A percentile compares a stretch with the other conserved stretches of the same genome.
phyloP scores from a whole-genome alignment of 163 green algal species.

The Scenedesmus sp. region DNA sequence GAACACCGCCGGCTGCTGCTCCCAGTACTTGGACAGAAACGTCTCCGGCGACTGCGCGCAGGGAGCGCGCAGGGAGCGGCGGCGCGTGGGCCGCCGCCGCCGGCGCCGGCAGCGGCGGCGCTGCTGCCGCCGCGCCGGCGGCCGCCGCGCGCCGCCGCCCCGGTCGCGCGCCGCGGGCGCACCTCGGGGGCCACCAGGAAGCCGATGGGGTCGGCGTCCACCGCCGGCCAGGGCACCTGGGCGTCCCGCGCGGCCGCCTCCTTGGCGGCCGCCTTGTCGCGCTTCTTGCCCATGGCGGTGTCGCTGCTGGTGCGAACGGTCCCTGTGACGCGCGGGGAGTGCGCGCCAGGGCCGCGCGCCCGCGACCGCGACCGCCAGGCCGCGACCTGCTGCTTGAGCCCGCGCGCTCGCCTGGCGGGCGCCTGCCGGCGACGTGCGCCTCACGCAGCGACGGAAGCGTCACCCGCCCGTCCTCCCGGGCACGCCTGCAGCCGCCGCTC shows the following conservation, averaged over 20 bases:
- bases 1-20: constrained; percentile 47
- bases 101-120: not conserved
- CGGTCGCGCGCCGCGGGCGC: too few species aligned
- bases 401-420: too few species aligned
- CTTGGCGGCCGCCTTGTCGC: constrained; percentile 42
- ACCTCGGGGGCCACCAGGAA: constrained; percentile 46
- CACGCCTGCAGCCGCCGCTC: too few species aligned
- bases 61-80: not conserved
- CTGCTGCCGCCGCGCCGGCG: not conserved
- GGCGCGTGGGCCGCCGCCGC: too few species aligned
- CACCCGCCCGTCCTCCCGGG: too few species aligned
- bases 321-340: too few species aligned
- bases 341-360: too few species aligned
- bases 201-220: constrained; percentile 43
- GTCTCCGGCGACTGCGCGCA: not conserved
- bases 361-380: too few species aligned
- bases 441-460: too few species aligned
- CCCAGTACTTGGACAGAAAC: constrained; percentile 50
- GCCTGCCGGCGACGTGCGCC: too few species aligned
- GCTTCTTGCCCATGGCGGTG: constrained; percentile 46
- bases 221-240: constrained; percentile 9
- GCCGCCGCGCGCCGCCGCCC: not conserved
- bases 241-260: not conserved
- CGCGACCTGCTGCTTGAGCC: too few species aligned
- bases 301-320: not conserved